Percentiles rank a stretch among this genome's conserved stretches.
These are phyloP conservation scores for Paramecium primaurelia DNA, from an alignment of 73 alveolate species.

Conservation along the genomic window DNA sequence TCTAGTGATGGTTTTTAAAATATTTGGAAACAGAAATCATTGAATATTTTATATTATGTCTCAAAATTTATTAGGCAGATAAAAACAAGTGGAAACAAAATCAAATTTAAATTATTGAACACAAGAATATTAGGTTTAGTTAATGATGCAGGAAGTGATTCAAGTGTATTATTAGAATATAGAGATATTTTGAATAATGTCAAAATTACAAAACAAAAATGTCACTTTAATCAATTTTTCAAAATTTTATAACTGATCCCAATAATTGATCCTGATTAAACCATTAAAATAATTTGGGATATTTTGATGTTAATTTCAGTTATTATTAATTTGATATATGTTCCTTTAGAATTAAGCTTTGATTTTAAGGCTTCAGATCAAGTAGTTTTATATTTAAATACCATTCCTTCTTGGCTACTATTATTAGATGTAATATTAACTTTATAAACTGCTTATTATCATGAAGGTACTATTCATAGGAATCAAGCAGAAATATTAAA, in stretches of 20 bases:
- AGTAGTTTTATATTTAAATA: not conserved
- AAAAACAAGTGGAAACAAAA: conserved; percentile 6
- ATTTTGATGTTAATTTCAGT: not conserved
- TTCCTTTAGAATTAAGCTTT: conserved; percentile 25
- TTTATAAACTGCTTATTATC: not conserved
- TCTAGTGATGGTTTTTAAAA: not conserved
- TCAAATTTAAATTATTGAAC: not conserved
- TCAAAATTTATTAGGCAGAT: not conserved
- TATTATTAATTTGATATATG: not conserved
- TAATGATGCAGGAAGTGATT: conserved; percentile 35
- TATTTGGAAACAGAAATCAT: conserved; percentile 3
- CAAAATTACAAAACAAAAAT: not conserved
- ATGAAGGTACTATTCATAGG: conserved; percentile 17
- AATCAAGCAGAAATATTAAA: not conserved
- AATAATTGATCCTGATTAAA: conserved; percentile 19
- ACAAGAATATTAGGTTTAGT: not conserved
- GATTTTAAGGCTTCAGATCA: not conserved
- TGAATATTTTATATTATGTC: conserved; percentile 20
- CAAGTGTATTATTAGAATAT: not conserved
- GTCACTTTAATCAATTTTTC: not conserved
- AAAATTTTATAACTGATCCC: not conserved
- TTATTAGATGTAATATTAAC: not conserved
- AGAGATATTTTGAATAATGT: not conserved
- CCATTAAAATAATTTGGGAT: not conserved
- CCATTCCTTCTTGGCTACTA: not conserved